Evolutionary conservation across 2,329 filamentous ascomycete species (phyloP).

Genomic region (Clarireedia homoeocarpa): DNA sequence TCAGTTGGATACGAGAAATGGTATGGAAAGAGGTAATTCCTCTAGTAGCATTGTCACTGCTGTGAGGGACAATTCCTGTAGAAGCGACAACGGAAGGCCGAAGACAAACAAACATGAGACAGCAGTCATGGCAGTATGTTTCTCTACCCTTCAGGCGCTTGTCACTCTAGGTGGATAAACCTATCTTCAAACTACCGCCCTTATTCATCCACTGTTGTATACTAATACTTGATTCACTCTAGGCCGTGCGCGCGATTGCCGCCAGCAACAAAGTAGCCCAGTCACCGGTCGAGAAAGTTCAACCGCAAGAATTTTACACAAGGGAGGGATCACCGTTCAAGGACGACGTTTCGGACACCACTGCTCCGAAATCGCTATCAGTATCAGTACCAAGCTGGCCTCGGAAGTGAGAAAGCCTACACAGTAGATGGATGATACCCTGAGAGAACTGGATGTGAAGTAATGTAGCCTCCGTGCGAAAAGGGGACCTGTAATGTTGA

Average conservation of each 20-base stretch:
- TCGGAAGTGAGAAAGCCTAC: too few relatives aligned
- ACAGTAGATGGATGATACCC: too few relatives aligned
- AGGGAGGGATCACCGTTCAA: neutral
- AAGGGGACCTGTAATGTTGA: too few relatives aligned
- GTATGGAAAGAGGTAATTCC: constrained; percentile 16
- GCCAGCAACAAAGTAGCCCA: neutral
- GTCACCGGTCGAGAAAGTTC: neutral
- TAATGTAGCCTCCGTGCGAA: too few relatives aligned
- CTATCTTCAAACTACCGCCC: neutral
- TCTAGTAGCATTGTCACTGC: constrained; percentile 23
- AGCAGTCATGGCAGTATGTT: constrained; percentile 8
- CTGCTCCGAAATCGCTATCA: too few relatives aligned
- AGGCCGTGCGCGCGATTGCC: constrained; percentile 3
- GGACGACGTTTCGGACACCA: neutral
- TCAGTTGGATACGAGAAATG: neutral
- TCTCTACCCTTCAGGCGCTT: neutral
- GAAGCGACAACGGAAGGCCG: neutral
- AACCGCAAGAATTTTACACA: neutral
- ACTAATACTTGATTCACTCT: neutral
- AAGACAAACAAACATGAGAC: neutral
- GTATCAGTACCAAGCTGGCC: too few relatives aligned
- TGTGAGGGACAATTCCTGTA: constrained; percentile 19
- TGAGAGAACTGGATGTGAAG: too few relatives aligned
- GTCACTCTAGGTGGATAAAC: neutral
- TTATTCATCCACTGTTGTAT: neutral